Conservation (phyloP, 495 filamentous ascomycete species). For the Penicillium ochrochloron region DNA sequence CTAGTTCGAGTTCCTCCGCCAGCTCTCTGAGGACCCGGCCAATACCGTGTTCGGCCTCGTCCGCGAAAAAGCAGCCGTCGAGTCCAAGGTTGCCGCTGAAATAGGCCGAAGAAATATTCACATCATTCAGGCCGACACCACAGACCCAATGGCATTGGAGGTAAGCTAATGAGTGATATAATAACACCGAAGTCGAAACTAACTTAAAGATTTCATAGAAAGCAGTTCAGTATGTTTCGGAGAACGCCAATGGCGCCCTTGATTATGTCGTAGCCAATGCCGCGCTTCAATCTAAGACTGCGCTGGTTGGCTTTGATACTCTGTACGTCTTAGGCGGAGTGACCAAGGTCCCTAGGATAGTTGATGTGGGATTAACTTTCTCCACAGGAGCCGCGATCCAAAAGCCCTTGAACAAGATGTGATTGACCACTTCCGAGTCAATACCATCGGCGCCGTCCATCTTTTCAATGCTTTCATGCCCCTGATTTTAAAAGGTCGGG, state of each 20-base stretch:
- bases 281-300: conserved; percentile 14
- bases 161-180: too few species aligned
- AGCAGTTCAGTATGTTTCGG: conserved; percentile 23
- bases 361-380: conserved; percentile 15
- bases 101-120: too few species aligned
- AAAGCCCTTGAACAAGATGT: conserved; percentile 30
- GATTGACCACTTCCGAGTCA: conserved; percentile 43
- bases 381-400: conserved; percentile 30
- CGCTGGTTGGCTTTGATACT: conserved; percentile 25
- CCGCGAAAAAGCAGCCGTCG: too few species aligned
- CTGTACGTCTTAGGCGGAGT: conserved; percentile 32
- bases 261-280: conserved; percentile 46
- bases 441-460: conserved; percentile 54
- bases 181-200: too few species aligned
- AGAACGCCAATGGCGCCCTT: conserved; percentile 40
- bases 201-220: too few species aligned
- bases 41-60: too few species aligned
- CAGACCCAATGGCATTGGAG: too few species aligned
- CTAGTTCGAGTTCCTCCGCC: too few species aligned
- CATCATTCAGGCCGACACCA: too few species aligned
- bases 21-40: too few species aligned
- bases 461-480: conserved; percentile 59
- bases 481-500: conserved; percentile 50
- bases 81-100: too few species aligned
- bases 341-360: conserved; percentile 18